Conservation (phyloP, 345 rosid genomes). For the Abelmoschus esculentus region DNA sequence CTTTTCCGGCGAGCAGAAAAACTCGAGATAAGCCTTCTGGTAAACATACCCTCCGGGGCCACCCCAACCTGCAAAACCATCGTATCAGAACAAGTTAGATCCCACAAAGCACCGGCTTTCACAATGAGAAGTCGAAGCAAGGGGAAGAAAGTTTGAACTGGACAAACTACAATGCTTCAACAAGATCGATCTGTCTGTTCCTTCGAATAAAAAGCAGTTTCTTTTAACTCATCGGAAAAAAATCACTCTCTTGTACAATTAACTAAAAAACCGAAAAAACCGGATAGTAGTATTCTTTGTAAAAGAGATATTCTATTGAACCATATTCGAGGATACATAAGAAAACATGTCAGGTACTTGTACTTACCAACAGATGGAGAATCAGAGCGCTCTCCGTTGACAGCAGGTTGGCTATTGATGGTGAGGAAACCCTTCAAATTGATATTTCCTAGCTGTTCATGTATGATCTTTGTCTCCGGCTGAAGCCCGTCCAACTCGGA, state of each 20-base stretch:
- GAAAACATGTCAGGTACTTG: background rate
- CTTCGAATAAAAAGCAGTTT: background rate
- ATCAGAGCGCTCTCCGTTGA: constrained; percentile 81
- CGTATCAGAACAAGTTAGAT: background rate
- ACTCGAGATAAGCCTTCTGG: constrained; percentile 94
- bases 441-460: constrained; percentile 74
- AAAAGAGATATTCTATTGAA: background rate
- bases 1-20: constrained; percentile 81
- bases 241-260: background rate
- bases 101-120: background rate
- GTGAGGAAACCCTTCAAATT: constrained; percentile 85
- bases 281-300: background rate
- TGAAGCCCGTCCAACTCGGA: constrained; percentile 92
- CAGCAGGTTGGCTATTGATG: constrained; percentile 95
- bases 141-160: background rate
- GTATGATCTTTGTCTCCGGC: constrained; percentile 88
- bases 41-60: constrained; percentile 91
- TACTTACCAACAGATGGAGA: constrained; percentile 72
- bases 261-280: background rate
- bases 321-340: background rate
- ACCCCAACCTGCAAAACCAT: constrained; percentile 80
- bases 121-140: background rate
- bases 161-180: background rate
- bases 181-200: background rate
- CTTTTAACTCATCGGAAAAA: background rate